Conservation (phyloP, 1,284 basidiomycete species). For the Testicularia cyperi region DNA sequence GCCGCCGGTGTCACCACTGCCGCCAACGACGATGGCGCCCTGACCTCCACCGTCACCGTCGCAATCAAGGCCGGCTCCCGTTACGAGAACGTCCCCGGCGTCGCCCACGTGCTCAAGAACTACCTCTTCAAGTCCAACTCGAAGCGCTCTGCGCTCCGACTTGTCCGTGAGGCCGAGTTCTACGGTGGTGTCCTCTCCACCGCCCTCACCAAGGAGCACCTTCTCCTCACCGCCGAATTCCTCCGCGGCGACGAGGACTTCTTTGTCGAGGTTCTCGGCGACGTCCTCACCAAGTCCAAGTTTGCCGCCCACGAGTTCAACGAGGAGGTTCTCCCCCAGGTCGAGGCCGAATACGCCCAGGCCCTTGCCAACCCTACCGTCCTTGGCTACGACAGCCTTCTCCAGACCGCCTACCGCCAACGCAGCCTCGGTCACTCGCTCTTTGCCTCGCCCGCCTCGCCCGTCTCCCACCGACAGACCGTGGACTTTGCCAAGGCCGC, state of each 20-base stretch:
- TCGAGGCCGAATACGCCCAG: slow-evolving; percentile 49
- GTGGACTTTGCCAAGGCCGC: slow-evolving; percentile 42
- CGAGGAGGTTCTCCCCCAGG: slow-evolving; percentile 55
- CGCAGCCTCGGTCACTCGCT: slow-evolving; percentile 54
- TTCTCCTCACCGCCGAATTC: slow-evolving; percentile 91
- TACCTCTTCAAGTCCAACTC: slow-evolving; percentile 58
- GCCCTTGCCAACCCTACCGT: slow-evolving; percentile 42
- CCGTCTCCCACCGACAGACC: slow-evolving; percentile 41
- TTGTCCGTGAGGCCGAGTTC: slow-evolving; percentile 87
- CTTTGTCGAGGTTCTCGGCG: slow-evolving; percentile 57
- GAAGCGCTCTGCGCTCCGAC: slow-evolving; percentile 79
- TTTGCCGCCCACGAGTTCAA: slow-evolving; percentile 55
- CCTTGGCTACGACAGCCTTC: slow-evolving; percentile 50
- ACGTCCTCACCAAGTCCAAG: slow-evolving; percentile 49
- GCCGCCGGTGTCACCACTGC: slow-evolving; percentile 42
- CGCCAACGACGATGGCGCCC: slow-evolving; percentile 45
- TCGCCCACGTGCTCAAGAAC: slow-evolving; percentile 50
- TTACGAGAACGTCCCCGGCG: slow-evolving; percentile 49
- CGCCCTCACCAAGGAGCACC: slow-evolving; percentile 82
- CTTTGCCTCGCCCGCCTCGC: slow-evolving; percentile 52
- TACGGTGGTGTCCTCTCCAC: slow-evolving; percentile 90
- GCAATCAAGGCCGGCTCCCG: slow-evolving; percentile 52
- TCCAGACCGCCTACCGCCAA: slow-evolving; percentile 57
- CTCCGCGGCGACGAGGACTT: slow-evolving; percentile 79
- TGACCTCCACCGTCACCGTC: slow-evolving; percentile 53